Evolutionary conservation across 1,284 basidiomycete genomes (phyloP).

Genomic region (Mycena sp.): DNA sequence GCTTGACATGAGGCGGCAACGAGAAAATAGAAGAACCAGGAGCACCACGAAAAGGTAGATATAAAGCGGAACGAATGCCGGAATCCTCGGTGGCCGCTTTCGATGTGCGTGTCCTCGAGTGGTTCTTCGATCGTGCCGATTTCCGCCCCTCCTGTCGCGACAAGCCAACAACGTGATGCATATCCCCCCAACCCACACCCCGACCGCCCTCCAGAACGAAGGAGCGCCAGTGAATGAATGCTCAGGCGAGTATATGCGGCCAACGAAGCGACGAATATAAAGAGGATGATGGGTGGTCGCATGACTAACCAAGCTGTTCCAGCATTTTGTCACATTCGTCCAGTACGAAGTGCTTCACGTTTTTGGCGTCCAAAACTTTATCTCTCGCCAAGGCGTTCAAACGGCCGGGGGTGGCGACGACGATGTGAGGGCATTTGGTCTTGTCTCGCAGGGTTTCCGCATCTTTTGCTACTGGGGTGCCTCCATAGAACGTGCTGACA

Average conservation of each 20-base stretch:
- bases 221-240: conserved; percentile 19
- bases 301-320: conserved; percentile 99
- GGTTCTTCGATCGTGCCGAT: conserved; percentile 38
- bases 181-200: conserved; percentile 39
- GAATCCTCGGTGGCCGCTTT: conserved; percentile 44
- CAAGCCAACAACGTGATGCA: conserved; percentile 30
- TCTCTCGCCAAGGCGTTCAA: conserved; percentile 93
- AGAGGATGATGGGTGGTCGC: conserved; percentile 55
- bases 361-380: conserved; percentile 91
- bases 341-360: conserved; percentile 98
- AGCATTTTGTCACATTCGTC: conserved; percentile 99
- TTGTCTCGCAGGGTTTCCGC: conserved; percentile 96
- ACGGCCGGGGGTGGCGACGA: conserved; percentile 97
- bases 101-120: conserved; percentile 42
- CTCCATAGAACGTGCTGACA: conserved; percentile 98
- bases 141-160: conserved; percentile 16
- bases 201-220: conserved; percentile 42
- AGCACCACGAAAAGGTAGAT: conserved; percentile 35
- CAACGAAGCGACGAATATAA: conserved; percentile 44
- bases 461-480: conserved; percentile 95
- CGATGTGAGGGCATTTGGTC: conserved; percentile 97
- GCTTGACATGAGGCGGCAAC: conserved; percentile 53
- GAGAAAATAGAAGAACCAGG: conserved; percentile 61
- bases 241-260: conserved; percentile 38
- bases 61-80: conserved; percentile 33